phyloP scores from a whole-genome alignment of 1,284 basidiomycete genomes.

The Caloboletus inedulis region DNA sequence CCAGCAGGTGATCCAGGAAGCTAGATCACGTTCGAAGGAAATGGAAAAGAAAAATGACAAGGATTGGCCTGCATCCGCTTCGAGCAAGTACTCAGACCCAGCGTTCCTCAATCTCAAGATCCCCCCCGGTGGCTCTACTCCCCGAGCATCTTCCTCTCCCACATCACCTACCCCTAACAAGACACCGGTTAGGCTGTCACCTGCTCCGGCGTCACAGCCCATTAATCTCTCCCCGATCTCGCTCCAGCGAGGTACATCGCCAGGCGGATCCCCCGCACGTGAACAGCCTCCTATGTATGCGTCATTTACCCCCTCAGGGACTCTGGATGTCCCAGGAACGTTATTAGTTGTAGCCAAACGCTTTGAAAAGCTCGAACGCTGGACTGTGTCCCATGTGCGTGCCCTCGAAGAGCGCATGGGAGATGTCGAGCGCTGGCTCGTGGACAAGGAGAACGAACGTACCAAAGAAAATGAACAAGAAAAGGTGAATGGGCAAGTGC shows the following conservation, averaged over 20 bases:
- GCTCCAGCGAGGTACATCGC: conserved; percentile 38
- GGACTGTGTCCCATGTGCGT: conserved; percentile 78
- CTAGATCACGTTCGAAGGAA: conserved; percentile 63
- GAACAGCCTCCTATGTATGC: conserved; percentile 69
- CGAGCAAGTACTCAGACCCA: conserved; percentile 51
- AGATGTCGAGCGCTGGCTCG: conserved; percentile 78
- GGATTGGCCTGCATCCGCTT: conserved; percentile 53
- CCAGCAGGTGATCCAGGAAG: conserved; percentile 71
- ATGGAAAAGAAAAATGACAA: conserved; percentile 52
- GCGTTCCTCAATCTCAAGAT: conserved; percentile 54
- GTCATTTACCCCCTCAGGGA: conserved; percentile 65
- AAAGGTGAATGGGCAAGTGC: conserved; percentile 17
- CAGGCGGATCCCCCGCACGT: conserved; percentile 53
- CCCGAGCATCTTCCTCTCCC: conserved; percentile 45
- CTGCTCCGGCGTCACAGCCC: conserved; percentile 30
- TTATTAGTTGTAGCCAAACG: conserved; percentile 43
- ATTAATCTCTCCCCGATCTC: conserved; percentile 36
- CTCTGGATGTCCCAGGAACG: conserved; percentile 67
- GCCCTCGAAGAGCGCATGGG: conserved; percentile 81
- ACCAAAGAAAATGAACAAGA: conserved; percentile 27
- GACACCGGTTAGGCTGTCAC: conserved; percentile 56
- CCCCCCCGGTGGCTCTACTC: conserved; percentile 33
- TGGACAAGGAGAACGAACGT: conserved; percentile 64
- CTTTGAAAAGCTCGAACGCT: conserved; percentile 83
- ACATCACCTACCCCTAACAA: conserved; percentile 57